Base-by-base conservation (phyloP, 2,329 filamentous ascomycete genomes). In the Penicillium freii region DNA sequence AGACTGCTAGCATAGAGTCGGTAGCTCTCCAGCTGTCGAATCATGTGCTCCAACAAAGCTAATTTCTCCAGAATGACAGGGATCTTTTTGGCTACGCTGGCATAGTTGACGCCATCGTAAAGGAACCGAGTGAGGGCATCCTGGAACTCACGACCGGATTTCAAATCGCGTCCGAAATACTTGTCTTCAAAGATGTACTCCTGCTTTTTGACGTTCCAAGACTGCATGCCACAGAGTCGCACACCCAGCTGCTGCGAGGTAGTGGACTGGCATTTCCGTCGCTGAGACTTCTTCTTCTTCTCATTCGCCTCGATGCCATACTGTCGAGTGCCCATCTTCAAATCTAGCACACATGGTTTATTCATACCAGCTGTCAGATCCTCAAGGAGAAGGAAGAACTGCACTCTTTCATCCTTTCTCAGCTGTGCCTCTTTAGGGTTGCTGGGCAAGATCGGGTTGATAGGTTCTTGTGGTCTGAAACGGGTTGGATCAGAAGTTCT, bases 301-400 rank as follows among this genome's bases (percentile, higher is more conserved):
- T 91, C 87, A 52, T 84, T 87, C 2, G 94, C 94, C 65, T 97
- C 92, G 13, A 97, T 86, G 8, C 94, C 94, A 72, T 97, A 97
- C 71, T 99, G 94, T 2, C 94, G 87, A 8, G 94, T 99, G 21
- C 94, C 94, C 94, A 99, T 99, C 73, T 99, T 99, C 61, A 99
- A 81, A 71, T 99, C 94, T 74, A 99, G 89, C 58, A 99, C 96
- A 75, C 94, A 97, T 5, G 94, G 94, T 50, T 90, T 87, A 71
- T 91, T 92, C 94, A 99, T 97, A 34, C 93, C 93, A 2, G 93
- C 90, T 1, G 94, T 99, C 47, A 99, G 82, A 72, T 99, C 94
- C 75, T 99, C 94, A 10, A 99, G 79, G 0, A 99, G 81, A 15
- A 99, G 80, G 71, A 99, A 99, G 71, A 93, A 96, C 68, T 97